Evolutionary conservation across 352 stramenopile species (phyloP).

Genomic region (Phytopythium chamaehyphon): DNA sequence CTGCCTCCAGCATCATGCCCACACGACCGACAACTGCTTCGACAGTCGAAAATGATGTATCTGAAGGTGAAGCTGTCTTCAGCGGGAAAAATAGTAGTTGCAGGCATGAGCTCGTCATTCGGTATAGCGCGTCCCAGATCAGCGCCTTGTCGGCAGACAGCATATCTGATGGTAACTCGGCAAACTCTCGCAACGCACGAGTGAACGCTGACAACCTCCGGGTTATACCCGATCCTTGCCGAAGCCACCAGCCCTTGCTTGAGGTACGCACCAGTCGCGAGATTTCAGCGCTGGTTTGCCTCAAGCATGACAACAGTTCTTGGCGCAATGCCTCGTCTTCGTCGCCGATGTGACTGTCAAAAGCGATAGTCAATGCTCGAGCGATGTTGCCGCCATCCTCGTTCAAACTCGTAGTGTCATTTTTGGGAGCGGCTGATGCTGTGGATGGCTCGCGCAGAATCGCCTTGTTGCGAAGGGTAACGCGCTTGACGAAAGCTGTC

Average conservation of each 20-base stretch:
- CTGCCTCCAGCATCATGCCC: slow-evolving; percentile 8
- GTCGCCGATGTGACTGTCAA: slow-evolving; percentile 2
- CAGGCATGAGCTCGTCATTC: slow-evolving; percentile 19
- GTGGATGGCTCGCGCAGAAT: slow-evolving; percentile 34
- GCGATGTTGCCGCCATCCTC: not conserved
- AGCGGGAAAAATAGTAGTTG: slow-evolving; percentile 12
- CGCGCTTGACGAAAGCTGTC: slow-evolving; percentile 47
- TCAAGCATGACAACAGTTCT: slow-evolving; percentile 14
- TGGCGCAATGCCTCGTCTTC: slow-evolving; percentile 6
- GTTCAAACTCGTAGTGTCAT: slow-evolving; percentile 5
- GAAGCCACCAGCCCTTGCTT: not conserved
- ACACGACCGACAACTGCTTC: not conserved
- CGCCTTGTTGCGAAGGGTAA: slow-evolving; percentile 32
- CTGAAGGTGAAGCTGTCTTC: slow-evolving; percentile 1
- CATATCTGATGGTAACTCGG: not conserved
- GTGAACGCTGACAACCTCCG: not conserved
- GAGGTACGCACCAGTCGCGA: slow-evolving; percentile 4
- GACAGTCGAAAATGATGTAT: no score
- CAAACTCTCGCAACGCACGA: not conserved
- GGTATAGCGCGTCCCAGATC: slow-evolving; percentile 38
- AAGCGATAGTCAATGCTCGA: slow-evolving; percentile 12
- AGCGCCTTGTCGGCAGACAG: slow-evolving; percentile 4
- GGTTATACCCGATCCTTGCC: not conserved
- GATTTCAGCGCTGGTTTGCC: slow-evolving; percentile 13
- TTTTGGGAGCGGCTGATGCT: slow-evolving; percentile 1